A percentile compares a stretch with the other conserved stretches of the same genome.
Conservation (phyloP, 1,284 basidiomycete species). For the Meira nashicola region DNA sequence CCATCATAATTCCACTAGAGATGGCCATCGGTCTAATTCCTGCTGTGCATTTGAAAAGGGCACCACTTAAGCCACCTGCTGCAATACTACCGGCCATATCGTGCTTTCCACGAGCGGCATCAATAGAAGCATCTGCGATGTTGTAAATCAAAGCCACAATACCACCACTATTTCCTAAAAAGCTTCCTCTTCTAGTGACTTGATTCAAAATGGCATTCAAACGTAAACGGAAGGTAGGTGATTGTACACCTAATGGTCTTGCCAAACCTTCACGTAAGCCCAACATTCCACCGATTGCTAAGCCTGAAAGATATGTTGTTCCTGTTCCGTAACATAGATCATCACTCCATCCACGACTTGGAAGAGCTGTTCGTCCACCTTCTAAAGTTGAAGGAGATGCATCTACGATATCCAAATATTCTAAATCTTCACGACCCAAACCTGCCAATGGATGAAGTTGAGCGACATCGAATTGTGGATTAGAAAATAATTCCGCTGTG, state of each 20-base stretch:
- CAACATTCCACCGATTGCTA: conserved; percentile 88
- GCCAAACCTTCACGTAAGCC: conserved; percentile 89
- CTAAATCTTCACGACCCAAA: conserved; percentile 47
- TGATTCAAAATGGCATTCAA: conserved; percentile 96
- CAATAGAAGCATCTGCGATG: conserved; percentile 87
- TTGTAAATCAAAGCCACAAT: conserved; percentile 98
- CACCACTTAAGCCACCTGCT: conserved; percentile 85
- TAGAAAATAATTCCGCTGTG: conserved; percentile 5
- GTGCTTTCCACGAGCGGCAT: conserved; percentile 81
- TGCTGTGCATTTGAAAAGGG: conserved; percentile 78
- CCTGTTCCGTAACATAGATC: conserved; percentile 99
- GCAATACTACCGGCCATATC: conserved; percentile 85
- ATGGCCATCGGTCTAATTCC: conserved; percentile 82
- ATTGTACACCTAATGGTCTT: conserved; percentile 64
- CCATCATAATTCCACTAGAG: conserved; percentile 81
- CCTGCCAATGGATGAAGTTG: conserved; percentile 58
- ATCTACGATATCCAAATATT: conserved; percentile 52
- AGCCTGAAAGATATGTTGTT: conserved; percentile 92
- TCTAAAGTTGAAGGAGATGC: conserved; percentile 44
- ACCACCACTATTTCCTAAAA: conserved; percentile 97
- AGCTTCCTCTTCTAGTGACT: conserved; percentile 90
- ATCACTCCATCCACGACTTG: conserved; percentile 87
- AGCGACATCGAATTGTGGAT: conserved; percentile 10
- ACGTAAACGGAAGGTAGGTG: conserved; percentile 66
- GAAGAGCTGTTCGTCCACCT: conserved; percentile 50